A percentile compares a stretch with the other conserved stretches of the same genome.
These are phyloP conservation scores for Fusarium pilosicola DNA, from an alignment of 2,329 filamentous ascomycete species.

Conservation along the genomic window DNA sequence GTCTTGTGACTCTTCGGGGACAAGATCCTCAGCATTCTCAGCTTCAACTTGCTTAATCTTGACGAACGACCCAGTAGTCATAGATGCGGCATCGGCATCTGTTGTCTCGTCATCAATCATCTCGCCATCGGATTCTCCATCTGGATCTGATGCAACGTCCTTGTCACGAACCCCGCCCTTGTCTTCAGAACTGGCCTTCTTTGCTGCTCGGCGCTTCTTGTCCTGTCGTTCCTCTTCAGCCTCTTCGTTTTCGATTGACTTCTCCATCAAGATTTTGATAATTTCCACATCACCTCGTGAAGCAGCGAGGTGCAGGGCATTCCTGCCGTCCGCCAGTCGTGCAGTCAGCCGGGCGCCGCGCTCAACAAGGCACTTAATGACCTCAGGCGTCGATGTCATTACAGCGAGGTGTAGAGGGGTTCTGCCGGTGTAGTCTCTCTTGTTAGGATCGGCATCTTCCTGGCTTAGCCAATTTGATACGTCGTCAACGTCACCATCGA, in stretches of 20 bases:
- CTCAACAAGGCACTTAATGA: slow-evolving; percentile 78
- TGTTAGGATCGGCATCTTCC: slow-evolving; percentile 75
- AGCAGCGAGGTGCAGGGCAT: slow-evolving; percentile 84
- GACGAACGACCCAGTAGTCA: slow-evolving; percentile 78
- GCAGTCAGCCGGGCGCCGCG: slow-evolving; percentile 77
- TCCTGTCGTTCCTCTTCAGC: slow-evolving; percentile 69
- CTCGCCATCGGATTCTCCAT: slow-evolving; percentile 55
- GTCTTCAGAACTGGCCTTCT: slow-evolving; percentile 4
- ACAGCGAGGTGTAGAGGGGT: slow-evolving; percentile 82
- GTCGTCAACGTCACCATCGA: slow-evolving; percentile 75
- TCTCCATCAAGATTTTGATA: slow-evolving; percentile 75
- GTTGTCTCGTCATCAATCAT: slow-evolving; percentile 58
- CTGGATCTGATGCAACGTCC: slow-evolving; percentile 12
- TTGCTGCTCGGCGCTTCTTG: slow-evolving; percentile 54
- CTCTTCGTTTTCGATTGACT: slow-evolving; percentile 78
- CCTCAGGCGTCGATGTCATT: slow-evolving; percentile 72
- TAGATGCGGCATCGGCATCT: slow-evolving; percentile 55
- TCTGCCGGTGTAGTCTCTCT: slow-evolving; percentile 80
- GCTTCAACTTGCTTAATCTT: slow-evolving; percentile 65
- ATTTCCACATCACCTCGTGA: slow-evolving; percentile 75
- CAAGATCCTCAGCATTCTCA: slow-evolving; percentile 49
- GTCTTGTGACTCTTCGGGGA: slow-evolving; percentile 65
- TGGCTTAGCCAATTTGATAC: slow-evolving; percentile 76
- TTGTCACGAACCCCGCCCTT: slow-evolving; percentile 1
- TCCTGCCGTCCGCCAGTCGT: slow-evolving; percentile 81